Conservation (phyloP, 2,329 filamentous ascomycete genomes). For the Pezicula rhizophila region DNA sequence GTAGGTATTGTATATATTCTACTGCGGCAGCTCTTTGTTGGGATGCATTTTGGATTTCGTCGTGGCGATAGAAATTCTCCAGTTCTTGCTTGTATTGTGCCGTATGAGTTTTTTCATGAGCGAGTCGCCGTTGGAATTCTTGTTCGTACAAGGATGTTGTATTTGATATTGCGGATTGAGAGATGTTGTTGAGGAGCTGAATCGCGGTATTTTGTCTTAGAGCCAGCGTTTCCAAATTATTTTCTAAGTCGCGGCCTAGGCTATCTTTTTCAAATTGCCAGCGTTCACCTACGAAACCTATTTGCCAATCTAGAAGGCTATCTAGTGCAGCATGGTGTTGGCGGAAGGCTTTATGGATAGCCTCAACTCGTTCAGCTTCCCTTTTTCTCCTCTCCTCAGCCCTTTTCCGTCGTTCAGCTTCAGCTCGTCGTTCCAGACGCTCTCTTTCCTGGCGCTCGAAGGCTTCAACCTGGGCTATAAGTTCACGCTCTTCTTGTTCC, state of each 20-base stretch:
- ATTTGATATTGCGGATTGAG: constrained; percentile 26
- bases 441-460: neutral
- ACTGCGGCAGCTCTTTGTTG: constrained; percentile 27
- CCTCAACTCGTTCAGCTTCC: constrained; percentile 27
- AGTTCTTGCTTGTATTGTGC: constrained; percentile 37
- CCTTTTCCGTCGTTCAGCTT: neutral
- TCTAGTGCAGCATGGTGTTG: constrained; percentile 32
- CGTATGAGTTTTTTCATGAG: constrained; percentile 38
- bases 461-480: constrained; percentile 10
- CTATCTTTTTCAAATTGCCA: constrained; percentile 32
- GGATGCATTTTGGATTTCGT: constrained; percentile 23
- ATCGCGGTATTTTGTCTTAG: constrained; percentile 20
- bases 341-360: constrained; percentile 34
- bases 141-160: constrained; percentile 35
- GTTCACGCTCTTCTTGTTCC: constrained; percentile 30
- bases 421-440: neutral
- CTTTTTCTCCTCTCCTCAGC: neutral
- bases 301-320: constrained; percentile 38
- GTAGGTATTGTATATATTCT: constrained; percentile 31
- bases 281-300: constrained; percentile 29
- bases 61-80: constrained; percentile 19
- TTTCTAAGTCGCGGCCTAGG: constrained; percentile 27
- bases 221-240: constrained; percentile 24
- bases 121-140: constrained; percentile 26
- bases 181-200: constrained; percentile 22